phyloP scores from a whole-genome alignment of 176 grass and related monocot species.

The Alopecurus myosuroides region DNA sequence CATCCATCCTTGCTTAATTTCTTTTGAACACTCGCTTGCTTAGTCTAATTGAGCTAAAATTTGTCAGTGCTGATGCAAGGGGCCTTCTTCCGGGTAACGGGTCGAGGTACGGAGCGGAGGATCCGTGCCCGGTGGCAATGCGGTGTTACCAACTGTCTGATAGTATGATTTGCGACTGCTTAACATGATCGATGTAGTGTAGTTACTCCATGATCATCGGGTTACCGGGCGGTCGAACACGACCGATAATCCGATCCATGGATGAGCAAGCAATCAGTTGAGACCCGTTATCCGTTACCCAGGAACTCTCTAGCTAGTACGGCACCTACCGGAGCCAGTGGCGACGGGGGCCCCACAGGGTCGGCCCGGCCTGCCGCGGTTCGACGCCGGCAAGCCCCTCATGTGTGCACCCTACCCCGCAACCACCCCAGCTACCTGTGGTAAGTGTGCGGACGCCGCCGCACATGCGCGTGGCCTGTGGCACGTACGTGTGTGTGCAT shows the following conservation, averaged over 20 bases:
- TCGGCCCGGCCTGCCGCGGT: conserved; percentile 36
- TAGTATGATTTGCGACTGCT: too few relatives aligned
- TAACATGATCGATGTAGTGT: too few relatives aligned
- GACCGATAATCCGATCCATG: too few relatives aligned
- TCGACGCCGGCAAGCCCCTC: conserved; percentile 31
- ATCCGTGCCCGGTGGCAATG: neutral
- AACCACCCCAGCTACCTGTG: conserved; percentile 32
- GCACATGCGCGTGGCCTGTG: conserved; percentile 5
- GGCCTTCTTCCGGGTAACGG: neutral
- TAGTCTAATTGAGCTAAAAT: neutral
- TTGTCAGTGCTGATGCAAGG: neutral
- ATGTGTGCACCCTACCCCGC: conserved; percentile 40
- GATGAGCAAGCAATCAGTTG: too few relatives aligned
- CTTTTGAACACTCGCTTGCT: neutral
- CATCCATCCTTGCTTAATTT: neutral
- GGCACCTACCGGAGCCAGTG: neutral
- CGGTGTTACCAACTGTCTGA: neutral
- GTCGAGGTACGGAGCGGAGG: neutral
- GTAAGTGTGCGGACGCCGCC: neutral
- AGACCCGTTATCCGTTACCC: neutral
- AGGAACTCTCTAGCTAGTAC: neutral
- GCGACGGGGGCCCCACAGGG: neutral
- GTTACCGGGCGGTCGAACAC: neutral
- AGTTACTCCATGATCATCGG: too few relatives aligned
- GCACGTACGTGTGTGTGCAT: conserved; percentile 21